phyloP scores from a whole-genome alignment of 768 basidiomycete genomes.

The Dioszegia crocea region DNA sequence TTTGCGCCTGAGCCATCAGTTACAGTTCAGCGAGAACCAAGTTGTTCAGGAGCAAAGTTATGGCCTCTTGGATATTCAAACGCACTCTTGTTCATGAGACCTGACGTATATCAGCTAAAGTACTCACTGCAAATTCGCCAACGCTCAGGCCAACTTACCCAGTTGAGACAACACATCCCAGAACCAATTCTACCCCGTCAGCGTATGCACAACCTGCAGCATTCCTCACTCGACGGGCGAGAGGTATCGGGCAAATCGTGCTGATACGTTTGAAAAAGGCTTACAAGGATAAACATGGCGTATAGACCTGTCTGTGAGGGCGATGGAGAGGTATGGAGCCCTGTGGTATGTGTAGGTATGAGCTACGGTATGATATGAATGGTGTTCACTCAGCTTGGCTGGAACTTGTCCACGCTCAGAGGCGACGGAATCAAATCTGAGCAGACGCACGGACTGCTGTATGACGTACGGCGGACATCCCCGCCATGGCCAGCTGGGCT shows the following conservation, averaged over 20 bases:
- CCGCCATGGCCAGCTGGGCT: no score
- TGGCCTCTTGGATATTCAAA: not conserved
- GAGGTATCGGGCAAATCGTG: no score
- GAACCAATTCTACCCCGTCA: constrained; percentile 69
- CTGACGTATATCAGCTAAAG: constrained; percentile 52
- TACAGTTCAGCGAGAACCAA: no score
- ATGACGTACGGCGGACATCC: not conserved
- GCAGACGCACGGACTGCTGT: not conserved
- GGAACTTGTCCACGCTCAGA: not conserved
- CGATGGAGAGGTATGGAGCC: constrained; percentile 1
- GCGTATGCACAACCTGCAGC: no score
- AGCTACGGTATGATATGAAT: no score
- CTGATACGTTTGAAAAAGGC: not conserved
- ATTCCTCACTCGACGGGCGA: no score
- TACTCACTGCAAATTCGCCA: not conserved
- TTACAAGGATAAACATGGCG: constrained; percentile 39
- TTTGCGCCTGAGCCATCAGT: constrained; percentile 59
- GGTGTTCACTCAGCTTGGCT: no score
- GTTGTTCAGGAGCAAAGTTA: not conserved
- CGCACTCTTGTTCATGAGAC: constrained; percentile 84
- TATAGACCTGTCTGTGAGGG: not conserved
- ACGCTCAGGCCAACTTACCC: constrained; percentile 56
- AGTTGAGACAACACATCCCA: constrained; percentile 92
- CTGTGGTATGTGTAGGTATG: not conserved
- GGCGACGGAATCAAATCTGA: not conserved